Evolutionary conservation across 768 basidiomycete genomes (phyloP).

Genomic region (Auricularia cornea): DNA sequence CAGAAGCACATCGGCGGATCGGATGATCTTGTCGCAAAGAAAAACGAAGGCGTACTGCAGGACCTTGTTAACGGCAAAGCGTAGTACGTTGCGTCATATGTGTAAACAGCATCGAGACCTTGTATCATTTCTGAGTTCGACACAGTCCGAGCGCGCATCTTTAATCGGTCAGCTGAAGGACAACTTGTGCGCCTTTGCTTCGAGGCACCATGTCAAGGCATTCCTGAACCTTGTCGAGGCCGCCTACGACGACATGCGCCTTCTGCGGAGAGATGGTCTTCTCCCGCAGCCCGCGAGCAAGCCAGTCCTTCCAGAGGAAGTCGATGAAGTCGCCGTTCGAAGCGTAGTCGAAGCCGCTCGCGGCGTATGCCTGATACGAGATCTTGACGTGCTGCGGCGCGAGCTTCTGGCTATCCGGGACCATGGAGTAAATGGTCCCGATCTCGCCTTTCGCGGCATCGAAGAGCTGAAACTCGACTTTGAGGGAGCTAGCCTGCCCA

Average conservation of each 20-base stretch:
- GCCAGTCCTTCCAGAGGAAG: neutral
- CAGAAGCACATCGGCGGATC: neutral
- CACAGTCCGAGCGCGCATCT: neutral
- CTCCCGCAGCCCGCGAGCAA: neutral
- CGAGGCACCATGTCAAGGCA: neutral
- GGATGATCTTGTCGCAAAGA: neutral
- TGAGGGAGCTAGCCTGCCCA: neutral
- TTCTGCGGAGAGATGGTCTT: neutral
- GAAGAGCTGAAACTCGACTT: neutral
- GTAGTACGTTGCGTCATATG: neutral
- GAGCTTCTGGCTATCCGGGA: neutral
- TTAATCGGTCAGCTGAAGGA: neutral
- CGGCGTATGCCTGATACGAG: neutral
- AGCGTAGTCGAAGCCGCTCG: neutral
- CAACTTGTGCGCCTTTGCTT: neutral
- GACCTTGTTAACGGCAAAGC: neutral
- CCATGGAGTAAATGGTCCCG: neutral
- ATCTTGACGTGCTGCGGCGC: neutral
- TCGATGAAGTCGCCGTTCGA: neutral
- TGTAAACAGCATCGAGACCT: neutral
- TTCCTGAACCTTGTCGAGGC: constrained; percentile 1
- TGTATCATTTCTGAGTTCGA: neutral
- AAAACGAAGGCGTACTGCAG: neutral
- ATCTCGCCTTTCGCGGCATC: neutral
- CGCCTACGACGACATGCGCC: neutral